phyloP scores from a whole-genome alignment of 306 rosid genomes.

The Rosa rugosa region DNA sequence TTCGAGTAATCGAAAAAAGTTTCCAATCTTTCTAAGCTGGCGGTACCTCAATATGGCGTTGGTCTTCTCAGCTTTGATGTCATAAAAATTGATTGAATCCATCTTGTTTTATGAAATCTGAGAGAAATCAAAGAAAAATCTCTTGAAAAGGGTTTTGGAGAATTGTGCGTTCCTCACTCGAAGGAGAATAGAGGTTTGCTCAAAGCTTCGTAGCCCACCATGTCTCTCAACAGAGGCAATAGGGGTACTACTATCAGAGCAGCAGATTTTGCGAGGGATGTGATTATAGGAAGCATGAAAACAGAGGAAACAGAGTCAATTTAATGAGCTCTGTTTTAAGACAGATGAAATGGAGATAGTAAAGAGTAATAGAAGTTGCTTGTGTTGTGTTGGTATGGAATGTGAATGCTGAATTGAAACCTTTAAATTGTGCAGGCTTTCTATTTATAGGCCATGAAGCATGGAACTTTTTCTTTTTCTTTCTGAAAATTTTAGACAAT shows the following conservation, averaged over 20 bases:
- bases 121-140: slow-evolving; percentile 10
- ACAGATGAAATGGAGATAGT: not conserved
- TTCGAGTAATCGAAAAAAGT: slow-evolving; percentile 55
- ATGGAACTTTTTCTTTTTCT: slow-evolving; percentile 7
- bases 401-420: slow-evolving; percentile 11
- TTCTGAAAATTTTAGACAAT: not conserved
- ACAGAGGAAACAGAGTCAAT: slow-evolving; percentile 20
- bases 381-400: not conserved
- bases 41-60: slow-evolving; percentile 51
- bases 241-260: slow-evolving; percentile 31
- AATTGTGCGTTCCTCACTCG: slow-evolving; percentile 32
- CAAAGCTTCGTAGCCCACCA: slow-evolving; percentile 21
- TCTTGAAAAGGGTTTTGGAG: slow-evolving; percentile 2
- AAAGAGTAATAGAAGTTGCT: not conserved
- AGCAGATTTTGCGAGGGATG: slow-evolving; percentile 23
- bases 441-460: slow-evolving; percentile 30
- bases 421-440: not conserved
- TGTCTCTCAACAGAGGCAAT: slow-evolving; percentile 28
- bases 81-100: slow-evolving; percentile 58
- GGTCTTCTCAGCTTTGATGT: slow-evolving; percentile 67
- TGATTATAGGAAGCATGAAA: slow-evolving; percentile 48
- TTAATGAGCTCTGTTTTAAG: not conserved
- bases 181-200: slow-evolving; percentile 26
- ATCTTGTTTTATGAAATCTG: slow-evolving; percentile 15
- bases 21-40: slow-evolving; percentile 48